Evolutionary conservation across 352 stramenopile genomes (phyloP).

Genomic region (Phytophthora pisi): DNA sequence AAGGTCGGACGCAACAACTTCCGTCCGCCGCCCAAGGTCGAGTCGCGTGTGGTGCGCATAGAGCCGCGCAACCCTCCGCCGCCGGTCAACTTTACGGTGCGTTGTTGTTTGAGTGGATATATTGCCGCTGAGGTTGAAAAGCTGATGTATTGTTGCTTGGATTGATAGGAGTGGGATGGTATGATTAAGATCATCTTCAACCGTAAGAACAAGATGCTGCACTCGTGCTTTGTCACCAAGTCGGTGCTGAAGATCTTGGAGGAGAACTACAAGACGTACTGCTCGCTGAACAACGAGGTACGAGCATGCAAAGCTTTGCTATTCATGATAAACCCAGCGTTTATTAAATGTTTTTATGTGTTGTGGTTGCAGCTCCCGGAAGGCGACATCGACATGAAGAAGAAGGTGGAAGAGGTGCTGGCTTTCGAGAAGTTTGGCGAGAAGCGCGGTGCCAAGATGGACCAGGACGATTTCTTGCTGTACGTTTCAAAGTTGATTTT

Average conservation of each 20-base stretch:
- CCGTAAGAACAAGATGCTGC: slow-evolving; percentile 99
- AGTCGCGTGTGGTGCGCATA: slow-evolving; percentile 97
- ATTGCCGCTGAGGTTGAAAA: neutral
- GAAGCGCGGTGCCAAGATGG: slow-evolving; percentile 96
- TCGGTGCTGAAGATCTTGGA: slow-evolving; percentile 95
- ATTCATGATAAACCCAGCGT: neutral
- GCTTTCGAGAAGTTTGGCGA: slow-evolving; percentile 79
- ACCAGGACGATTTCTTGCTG: slow-evolving; percentile 98
- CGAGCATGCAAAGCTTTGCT: neutral
- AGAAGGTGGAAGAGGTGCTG: slow-evolving; percentile 95
- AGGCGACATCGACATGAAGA: slow-evolving; percentile 90
- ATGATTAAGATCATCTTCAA: slow-evolving; percentile 99
- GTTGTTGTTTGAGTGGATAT: neutral
- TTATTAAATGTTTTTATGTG: neutral
- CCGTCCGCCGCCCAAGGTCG: slow-evolving; percentile 96
- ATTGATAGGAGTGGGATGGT: slow-evolving; percentile 96
- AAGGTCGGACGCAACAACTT: slow-evolving; percentile 99
- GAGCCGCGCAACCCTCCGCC: slow-evolving; percentile 98
- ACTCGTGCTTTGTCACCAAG: slow-evolving; percentile 97
- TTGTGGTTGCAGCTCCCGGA: slow-evolving; percentile 60
- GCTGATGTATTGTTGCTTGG: slow-evolving; percentile 17
- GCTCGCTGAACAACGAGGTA: slow-evolving; percentile 91
- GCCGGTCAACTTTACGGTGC: slow-evolving; percentile 97
- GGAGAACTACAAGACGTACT: slow-evolving; percentile 96
- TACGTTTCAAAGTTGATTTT: slow-evolving; percentile 36